These are phyloP conservation scores for Cryptococcus floricola DNA, from an alignment of 1,284 basidiomycete species.

Conservation along the genomic window DNA sequence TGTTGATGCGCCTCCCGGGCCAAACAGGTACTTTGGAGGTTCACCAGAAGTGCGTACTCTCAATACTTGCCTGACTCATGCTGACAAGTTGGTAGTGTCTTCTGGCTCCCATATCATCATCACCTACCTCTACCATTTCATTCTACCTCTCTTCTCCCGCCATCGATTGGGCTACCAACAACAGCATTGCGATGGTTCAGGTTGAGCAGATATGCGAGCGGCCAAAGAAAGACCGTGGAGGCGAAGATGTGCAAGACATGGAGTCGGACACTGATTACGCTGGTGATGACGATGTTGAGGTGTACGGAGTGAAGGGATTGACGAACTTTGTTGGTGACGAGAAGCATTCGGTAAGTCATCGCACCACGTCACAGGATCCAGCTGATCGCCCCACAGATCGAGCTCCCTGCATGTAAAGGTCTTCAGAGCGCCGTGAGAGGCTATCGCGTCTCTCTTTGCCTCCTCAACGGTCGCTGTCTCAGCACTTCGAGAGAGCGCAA, in stretches of 20 bases:
- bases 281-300: constrained; percentile 17
- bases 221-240: constrained; percentile 16
- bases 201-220: constrained; percentile 40
- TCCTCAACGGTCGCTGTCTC: constrained; percentile 24
- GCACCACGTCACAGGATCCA: background rate
- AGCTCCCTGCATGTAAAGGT: constrained; percentile 24
- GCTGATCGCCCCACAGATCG: constrained; percentile 13
- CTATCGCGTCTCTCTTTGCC: constrained; percentile 35
- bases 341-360: constrained; percentile 15
- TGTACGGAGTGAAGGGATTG: constrained; percentile 16
- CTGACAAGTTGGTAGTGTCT: background rate
- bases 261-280: constrained; percentile 5
- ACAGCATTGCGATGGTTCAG: constrained; percentile 24
- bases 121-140: constrained; percentile 23
- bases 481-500: constrained; percentile 26
- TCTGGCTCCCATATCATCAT: constrained; percentile 29
- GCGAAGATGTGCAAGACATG: constrained; percentile 3
- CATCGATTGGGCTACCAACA: constrained; percentile 14
- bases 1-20: constrained; percentile 37
- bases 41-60: constrained; percentile 32
- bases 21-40: constrained; percentile 36
- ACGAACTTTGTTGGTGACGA: constrained; percentile 18
- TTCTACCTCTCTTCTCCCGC: constrained; percentile 28
- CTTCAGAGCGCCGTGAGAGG: constrained; percentile 28
- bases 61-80: background rate